These are phyloP conservation scores for Colletotrichum tamarilloi DNA, from an alignment of 2,329 filamentous ascomycete species.

Conservation along the genomic window DNA sequence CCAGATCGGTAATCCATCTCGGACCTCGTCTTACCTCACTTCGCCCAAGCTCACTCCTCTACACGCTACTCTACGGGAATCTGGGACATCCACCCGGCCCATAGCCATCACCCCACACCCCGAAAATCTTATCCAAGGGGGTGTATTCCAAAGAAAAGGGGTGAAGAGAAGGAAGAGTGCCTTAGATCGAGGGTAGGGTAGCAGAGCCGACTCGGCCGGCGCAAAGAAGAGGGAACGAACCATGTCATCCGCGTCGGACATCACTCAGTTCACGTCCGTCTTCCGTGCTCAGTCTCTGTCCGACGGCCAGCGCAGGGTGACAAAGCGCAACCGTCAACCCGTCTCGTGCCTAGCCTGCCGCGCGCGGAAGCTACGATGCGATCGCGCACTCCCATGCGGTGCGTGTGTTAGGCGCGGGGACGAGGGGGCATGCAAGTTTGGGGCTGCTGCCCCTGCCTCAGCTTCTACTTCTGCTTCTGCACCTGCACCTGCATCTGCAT, in stretches of 20 bases:
- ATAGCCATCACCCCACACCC: not conserved
- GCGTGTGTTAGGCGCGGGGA: slow-evolving; percentile 53
- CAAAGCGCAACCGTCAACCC: slow-evolving; percentile 53
- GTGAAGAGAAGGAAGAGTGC: not conserved
- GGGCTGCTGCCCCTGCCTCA: slow-evolving; percentile 13
- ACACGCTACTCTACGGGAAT: not conserved
- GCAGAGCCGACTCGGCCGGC: no score
- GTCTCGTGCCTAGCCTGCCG: slow-evolving; percentile 56
- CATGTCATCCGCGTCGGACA: slow-evolving; percentile 23
- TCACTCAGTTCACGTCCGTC: slow-evolving; percentile 44
- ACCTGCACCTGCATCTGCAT: no score
- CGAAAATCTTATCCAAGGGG: not conserved
- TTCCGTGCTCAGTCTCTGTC: slow-evolving; percentile 48
- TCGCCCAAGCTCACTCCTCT: not conserved
- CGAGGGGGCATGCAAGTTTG: slow-evolving; percentile 47
- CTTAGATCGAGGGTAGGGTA: no score
- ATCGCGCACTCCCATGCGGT: slow-evolving; percentile 53
- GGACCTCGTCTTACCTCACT: not conserved
- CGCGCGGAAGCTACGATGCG: slow-evolving; percentile 55
- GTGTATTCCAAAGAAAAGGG: not conserved
- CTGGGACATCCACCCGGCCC: not conserved
- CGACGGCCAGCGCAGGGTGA: slow-evolving; percentile 44
- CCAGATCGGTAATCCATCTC: not conserved
- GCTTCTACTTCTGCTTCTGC: not conserved
- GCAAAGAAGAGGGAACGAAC: not conserved